Evolutionary conservation across 345 rosid genomes (phyloP).

Genomic region (Aquilaria yunnanensis): DNA sequence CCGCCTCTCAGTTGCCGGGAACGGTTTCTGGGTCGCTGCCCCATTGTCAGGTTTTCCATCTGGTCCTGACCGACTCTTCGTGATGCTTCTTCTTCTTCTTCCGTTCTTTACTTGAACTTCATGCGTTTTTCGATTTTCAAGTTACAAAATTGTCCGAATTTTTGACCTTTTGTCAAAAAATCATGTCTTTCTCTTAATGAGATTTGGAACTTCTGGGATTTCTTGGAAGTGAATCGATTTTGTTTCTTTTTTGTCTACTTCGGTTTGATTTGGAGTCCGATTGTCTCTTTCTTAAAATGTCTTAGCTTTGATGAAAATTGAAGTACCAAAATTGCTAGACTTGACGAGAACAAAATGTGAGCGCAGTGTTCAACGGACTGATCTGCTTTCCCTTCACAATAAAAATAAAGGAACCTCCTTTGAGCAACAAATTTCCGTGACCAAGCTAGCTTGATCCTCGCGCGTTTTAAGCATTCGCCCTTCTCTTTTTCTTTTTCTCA

Average conservation of each 20-base stretch:
- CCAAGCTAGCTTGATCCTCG: background rate
- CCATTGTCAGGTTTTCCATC: background rate
- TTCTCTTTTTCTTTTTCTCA: background rate
- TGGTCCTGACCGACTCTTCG: background rate
- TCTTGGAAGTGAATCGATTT: no score
- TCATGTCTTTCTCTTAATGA: no score
- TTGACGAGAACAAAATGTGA: background rate
- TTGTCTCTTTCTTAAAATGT: background rate
- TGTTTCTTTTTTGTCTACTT: no score
- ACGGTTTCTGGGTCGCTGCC: background rate
- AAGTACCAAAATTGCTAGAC: background rate
- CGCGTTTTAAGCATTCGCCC: background rate
- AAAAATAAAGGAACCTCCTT: conserved; percentile 6
- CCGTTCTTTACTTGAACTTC: background rate
- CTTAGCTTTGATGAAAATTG: background rate
- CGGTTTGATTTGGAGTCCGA: background rate
- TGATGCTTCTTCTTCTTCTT: background rate
- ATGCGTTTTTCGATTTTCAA: background rate
- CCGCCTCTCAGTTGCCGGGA: conserved; percentile 1
- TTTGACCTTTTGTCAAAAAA: no score
- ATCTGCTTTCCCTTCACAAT: conserved; percentile 4
- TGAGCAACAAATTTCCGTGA: background rate
- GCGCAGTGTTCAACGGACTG: background rate
- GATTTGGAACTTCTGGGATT: no score
- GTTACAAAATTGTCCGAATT: background rate